Conservation (phyloP, 208 protist species). For the Leishmania braziliensis region DNA sequence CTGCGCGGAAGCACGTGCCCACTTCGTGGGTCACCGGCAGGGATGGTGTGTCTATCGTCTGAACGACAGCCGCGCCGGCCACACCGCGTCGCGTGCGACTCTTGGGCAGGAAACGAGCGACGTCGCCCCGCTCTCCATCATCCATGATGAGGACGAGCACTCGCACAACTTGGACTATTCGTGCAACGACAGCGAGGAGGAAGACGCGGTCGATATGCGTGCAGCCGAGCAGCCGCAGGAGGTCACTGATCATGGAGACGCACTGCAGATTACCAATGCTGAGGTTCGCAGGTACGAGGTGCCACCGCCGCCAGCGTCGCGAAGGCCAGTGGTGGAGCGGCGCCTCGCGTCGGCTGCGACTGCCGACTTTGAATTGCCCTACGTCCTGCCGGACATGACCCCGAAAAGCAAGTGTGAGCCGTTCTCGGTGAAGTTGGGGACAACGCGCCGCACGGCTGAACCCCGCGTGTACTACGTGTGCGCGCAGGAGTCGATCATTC, state of each 20-base stretch:
- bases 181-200: slow-evolving; percentile 1
- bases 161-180: slow-evolving; percentile 23
- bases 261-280: slow-evolving; percentile 1
- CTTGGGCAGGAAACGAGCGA: not conserved
- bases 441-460: slow-evolving; percentile 29
- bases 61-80: slow-evolving; percentile 10
- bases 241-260: not conserved
- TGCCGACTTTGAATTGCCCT: slow-evolving; percentile 60
- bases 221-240: not conserved
- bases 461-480: slow-evolving; percentile 37
- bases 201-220: not conserved
- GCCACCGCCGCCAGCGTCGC: slow-evolving; percentile 15
- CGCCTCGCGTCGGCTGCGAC: not conserved
- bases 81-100: not conserved
- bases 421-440: slow-evolving; percentile 32
- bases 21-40: slow-evolving; percentile 22
- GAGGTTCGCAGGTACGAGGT: slow-evolving; percentile 19
- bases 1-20: slow-evolving; percentile 8
- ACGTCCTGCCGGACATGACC: slow-evolving; percentile 58
- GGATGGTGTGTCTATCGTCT: slow-evolving; percentile 31
- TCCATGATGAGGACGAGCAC: slow-evolving; percentile 32
- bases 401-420: slow-evolving; percentile 24
- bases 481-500: slow-evolving; percentile 30
- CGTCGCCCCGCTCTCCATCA: slow-evolving; percentile 16
- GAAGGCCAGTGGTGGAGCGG: slow-evolving; percentile 19